These are phyloP conservation scores for Eimeria maxima DNA, from an alignment of 169 alveolate species.

Conservation along the genomic window DNA sequence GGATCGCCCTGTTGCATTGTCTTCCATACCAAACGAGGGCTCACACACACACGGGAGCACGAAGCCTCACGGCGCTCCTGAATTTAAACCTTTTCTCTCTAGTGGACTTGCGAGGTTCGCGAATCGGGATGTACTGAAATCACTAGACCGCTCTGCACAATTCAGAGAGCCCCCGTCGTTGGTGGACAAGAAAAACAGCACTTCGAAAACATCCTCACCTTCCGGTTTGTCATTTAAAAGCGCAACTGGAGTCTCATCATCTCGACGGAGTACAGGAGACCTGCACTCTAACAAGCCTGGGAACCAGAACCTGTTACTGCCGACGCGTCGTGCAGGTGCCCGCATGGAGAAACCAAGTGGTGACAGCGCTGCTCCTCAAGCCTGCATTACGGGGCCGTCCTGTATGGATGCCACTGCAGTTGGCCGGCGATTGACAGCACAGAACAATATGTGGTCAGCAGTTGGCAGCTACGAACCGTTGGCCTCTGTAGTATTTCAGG, in stretches of 20 bases:
- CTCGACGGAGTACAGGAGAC: neutral
- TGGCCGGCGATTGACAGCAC: conserved; percentile 68
- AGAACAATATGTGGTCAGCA: conserved; percentile 58
- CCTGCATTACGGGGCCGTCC: neutral
- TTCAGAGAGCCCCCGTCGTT: neutral
- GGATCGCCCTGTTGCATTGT: neutral
- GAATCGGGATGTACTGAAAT: neutral
- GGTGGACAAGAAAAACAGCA: neutral
- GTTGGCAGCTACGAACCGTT: conserved; percentile 58
- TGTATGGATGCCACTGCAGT: conserved; percentile 19
- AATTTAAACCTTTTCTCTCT: neutral
- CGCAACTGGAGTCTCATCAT: neutral
- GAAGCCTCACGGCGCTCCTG: neutral
- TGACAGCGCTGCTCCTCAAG: neutral
- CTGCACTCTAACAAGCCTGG: neutral
- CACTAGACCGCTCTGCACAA: neutral
- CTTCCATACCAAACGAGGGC: neutral
- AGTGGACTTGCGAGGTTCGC: neutral
- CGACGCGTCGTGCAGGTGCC: neutral
- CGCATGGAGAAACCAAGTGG: conserved; percentile 10
- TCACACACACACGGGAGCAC: neutral
- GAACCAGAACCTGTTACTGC: neutral
- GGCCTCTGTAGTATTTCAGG: conserved; percentile 23
- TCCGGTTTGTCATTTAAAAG: neutral
- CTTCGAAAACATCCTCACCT: neutral